Evolutionary conservation across 768 basidiomycete species (phyloP).

Genomic region (Podaxis carcinomalis): DNA sequence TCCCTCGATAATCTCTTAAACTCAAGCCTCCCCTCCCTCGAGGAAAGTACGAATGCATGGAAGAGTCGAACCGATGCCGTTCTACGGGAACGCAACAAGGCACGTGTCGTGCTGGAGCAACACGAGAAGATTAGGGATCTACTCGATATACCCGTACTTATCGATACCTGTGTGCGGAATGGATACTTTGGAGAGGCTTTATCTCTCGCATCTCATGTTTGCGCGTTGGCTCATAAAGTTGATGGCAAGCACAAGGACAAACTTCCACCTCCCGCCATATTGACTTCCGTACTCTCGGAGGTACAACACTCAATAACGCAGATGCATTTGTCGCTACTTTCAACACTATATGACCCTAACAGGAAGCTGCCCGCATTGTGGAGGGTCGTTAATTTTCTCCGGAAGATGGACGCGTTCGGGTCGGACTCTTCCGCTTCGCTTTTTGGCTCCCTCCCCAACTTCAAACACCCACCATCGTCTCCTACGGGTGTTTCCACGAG

Average conservation of each 20-base stretch:
- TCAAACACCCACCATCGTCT: slow-evolving; percentile 19
- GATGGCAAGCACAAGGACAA: slow-evolving; percentile 22
- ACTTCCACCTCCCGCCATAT: slow-evolving; percentile 38
- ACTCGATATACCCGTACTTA: slow-evolving; percentile 84
- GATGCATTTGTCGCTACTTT: slow-evolving; percentile 77
- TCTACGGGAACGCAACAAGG: slow-evolving; percentile 71
- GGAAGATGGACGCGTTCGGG: slow-evolving; percentile 71
- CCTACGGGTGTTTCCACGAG: slow-evolving; percentile 20
- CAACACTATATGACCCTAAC: slow-evolving; percentile 75
- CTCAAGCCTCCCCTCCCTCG: slow-evolving; percentile 70
- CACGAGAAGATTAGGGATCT: slow-evolving; percentile 91
- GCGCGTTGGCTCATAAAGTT: slow-evolving; percentile 31
- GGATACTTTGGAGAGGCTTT: slow-evolving; percentile 92
- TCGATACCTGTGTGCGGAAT: slow-evolving; percentile 91
- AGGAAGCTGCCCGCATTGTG: slow-evolving; percentile 84
- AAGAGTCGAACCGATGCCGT: slow-evolving; percentile 67
- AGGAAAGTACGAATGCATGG: slow-evolving; percentile 69
- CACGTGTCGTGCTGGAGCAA: slow-evolving; percentile 85
- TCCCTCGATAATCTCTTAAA: slow-evolving; percentile 70
- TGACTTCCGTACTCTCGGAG: slow-evolving; percentile 62
- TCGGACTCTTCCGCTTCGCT: slow-evolving; percentile 5
- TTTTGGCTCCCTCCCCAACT: not conserved
- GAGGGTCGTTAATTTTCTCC: slow-evolving; percentile 85
- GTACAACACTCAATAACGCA: slow-evolving; percentile 62
- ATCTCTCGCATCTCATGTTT: slow-evolving; percentile 73